phyloP scores from a whole-genome alignment of 805 yeast genomes.

The Lachancea thermotolerans region DNA sequence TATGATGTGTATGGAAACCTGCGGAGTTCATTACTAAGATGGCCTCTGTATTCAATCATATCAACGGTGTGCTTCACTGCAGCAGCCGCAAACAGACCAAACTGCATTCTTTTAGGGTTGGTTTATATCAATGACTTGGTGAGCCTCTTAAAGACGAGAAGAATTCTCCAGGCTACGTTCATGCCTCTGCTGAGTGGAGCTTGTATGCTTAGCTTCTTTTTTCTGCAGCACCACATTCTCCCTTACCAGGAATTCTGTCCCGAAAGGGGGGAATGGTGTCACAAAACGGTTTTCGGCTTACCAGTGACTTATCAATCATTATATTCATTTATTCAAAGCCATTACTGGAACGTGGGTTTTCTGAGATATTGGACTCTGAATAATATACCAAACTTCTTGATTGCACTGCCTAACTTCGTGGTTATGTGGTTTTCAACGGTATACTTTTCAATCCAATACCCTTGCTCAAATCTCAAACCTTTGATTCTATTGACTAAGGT shows the following conservation, averaged over 20 bases:
- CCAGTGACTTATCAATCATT: slow-evolving; percentile 36
- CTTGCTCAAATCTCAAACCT: slow-evolving; percentile 35
- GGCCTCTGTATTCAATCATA: slow-evolving; percentile 18
- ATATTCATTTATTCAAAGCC: slow-evolving; percentile 61
- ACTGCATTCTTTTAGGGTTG: slow-evolving; percentile 67
- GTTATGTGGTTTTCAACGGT: slow-evolving; percentile 38
- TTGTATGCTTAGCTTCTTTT: slow-evolving; percentile 41
- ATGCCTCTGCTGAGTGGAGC: slow-evolving; percentile 50
- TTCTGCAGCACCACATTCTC: slow-evolving; percentile 38
- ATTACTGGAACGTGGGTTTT: slow-evolving; percentile 84
- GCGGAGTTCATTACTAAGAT: slow-evolving; percentile 10
- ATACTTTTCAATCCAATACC: slow-evolving; percentile 33
- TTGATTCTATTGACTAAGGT: slow-evolving; percentile 37
- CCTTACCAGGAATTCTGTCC: slow-evolving; percentile 65
- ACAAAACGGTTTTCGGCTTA: slow-evolving; percentile 25
- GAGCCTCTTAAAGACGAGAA: slow-evolving; percentile 14
- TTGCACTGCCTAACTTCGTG: slow-evolving; percentile 62
- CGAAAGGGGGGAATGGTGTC: slow-evolving; percentile 74
- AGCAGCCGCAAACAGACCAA: slow-evolving; percentile 64
- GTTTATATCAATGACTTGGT: slow-evolving; percentile 53
- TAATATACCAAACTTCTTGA: slow-evolving; percentile 75
- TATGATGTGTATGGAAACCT: slow-evolving; percentile 12
- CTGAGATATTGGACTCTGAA: slow-evolving; percentile 73
- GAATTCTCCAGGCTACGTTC: slow-evolving; percentile 16
- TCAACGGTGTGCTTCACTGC: slow-evolving; percentile 39